phyloP scores from a whole-genome alignment of 768 basidiomycete genomes.

The Tricholoma sp. region DNA sequence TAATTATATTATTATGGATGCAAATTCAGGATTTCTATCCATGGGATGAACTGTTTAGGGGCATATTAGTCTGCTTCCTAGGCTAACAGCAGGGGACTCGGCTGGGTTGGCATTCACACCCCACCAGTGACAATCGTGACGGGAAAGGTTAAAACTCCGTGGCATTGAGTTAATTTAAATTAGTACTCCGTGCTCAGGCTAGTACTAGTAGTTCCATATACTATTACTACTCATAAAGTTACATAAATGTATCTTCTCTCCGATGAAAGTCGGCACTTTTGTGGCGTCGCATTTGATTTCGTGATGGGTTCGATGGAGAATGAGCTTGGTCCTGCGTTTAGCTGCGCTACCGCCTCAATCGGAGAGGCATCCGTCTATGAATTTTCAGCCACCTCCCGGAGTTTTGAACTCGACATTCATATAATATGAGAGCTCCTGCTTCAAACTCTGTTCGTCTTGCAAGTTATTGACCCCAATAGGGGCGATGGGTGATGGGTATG shows the following conservation, averaged over 20 bases:
- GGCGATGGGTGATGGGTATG: background rate
- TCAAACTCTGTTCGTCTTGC: background rate
- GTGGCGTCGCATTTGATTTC: background rate
- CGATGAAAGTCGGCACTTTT: background rate
- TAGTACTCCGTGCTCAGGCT: too few relatives aligned
- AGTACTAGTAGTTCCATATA: too few relatives aligned
- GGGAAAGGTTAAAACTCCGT: background rate
- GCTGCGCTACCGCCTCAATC: background rate
- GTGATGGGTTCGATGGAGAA: too few relatives aligned
- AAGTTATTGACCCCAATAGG: background rate
- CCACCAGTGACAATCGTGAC: background rate
- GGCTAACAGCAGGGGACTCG: background rate
- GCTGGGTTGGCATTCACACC: too few relatives aligned
- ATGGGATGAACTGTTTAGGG: background rate
- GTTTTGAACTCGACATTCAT: background rate
- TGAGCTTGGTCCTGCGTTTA: background rate
- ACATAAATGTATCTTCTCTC: background rate
- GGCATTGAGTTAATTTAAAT: too few relatives aligned
- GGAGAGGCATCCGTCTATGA: background rate
- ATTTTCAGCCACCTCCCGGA: background rate
- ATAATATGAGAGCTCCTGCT: background rate
- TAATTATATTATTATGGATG: too few relatives aligned
- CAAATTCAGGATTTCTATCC: too few relatives aligned
- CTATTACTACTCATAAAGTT: too few relatives aligned
- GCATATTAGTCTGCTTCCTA: background rate